Base-by-base conservation (phyloP, 2,329 filamentous ascomycete genomes). In the Pyrenophora graminea region DNA sequence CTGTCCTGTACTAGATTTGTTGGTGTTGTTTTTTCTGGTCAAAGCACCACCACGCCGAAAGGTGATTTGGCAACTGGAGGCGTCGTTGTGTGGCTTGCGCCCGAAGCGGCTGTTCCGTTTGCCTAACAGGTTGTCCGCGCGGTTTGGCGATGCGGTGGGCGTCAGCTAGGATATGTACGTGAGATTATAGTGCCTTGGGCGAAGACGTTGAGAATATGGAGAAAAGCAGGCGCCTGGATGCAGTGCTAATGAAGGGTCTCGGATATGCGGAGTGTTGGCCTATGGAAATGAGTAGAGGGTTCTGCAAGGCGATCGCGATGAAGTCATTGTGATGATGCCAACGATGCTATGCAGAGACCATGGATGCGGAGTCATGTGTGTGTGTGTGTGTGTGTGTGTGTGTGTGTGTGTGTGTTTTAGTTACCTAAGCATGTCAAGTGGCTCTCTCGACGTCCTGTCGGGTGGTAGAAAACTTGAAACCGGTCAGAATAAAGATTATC, bases 101-200 rank as follows among this genome's bases (percentile, higher is more conserved):
- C 21, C 9, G 18, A 32, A 42, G 40, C 52, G 52, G 52, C 33
- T 48, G 45, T 38, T 36, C 40, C 44, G 48, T 42, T 39, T 27
- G 34, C 43, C 42, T 43, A 53, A 49, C 45, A 15, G 45, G 42
- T 15, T 45, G 53, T 53, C 53, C 49, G 49, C 41, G 41, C 36
- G 10, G 40, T 46, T 41, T 45, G 44, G 41, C 49, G 42, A 47
- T 34, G 38, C 49, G 49, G 49, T 53, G 34, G 53, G 49, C 53
- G 49, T 46, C 45, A 52, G 53, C 53, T 43, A 36, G 39, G 39
- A 19, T 23, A 42, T 23, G 53, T 53, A 27, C 18, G 53, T 53
- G 23, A 56, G 53, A 56, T 27, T 49, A 44, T 53, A 53, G 53
- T 18, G 17, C 13, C n/a, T 39, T 32, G 23, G 32, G 33, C 36